Base-by-base conservation (phyloP, 805 yeast genomes). In the Lachancea fermentati region DNA sequence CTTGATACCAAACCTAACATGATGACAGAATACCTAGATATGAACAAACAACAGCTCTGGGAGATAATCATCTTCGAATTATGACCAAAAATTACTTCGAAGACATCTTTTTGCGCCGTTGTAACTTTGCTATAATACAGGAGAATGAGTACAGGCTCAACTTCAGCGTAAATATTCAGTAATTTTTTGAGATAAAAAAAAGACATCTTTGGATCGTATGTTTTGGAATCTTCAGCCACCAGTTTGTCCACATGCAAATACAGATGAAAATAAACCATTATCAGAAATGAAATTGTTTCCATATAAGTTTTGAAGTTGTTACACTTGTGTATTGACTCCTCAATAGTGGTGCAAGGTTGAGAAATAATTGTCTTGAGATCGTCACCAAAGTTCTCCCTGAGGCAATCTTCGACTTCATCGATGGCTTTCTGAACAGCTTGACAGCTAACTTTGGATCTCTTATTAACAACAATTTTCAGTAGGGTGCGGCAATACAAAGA, bases 361-460 rank as follows among this genome's bases (percentile, higher is more conserved):
- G 54, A 50, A 4, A 64, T 45, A 26, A 72, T 46, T 6, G 53
- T 34, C 8, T 50, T 53, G 15, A 54, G 39, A 13, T 63, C 41
- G 2, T 46, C 42, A 3, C 70, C 71, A 54, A 55, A 72, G 4
- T 54, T 50, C 9, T 48, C 49, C 11, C 39, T 44, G 5, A 75
- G 28, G 24, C 53, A 54, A 1, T 37, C 35, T 43, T 75, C 78
- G 16, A 77, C 52, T 3, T 57, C 59, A 7, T 57, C 47, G 1
- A 76, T 32, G 14, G 56, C 48, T 2, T 51, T 46, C 24, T 71
- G 47, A 3, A 79, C 45, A 2, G 62, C 66, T 7, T 54, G 49
- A 34, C 78, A 50, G 1, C 63, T 59, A 12, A 73, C 61, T 5
- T 60, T 54, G 1, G 58, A 57, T 9, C 60, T 63, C 18, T 78